These are phyloP conservation scores for Tulasnella sp. DNA, from an alignment of 768 basidiomycete species.

Conservation along the genomic window DNA sequence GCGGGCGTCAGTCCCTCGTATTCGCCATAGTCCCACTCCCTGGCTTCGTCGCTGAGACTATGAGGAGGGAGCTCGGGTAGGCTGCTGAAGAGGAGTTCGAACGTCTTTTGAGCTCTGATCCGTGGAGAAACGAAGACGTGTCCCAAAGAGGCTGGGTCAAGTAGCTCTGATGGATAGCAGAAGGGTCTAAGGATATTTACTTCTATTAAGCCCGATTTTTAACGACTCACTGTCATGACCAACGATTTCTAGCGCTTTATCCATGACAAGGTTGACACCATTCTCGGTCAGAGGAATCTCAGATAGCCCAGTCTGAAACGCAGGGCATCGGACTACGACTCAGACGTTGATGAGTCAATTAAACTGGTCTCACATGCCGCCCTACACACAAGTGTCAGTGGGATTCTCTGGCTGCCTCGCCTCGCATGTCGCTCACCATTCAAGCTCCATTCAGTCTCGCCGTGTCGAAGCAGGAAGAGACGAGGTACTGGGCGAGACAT, in stretches of 20 bases:
- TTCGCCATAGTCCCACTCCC: constrained; percentile 78
- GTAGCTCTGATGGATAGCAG: constrained; percentile 37
- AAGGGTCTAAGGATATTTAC: neutral
- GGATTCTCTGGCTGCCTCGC: constrained; percentile 22
- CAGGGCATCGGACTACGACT: constrained; percentile 19
- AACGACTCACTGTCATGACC: constrained; percentile 61
- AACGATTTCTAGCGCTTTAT: constrained; percentile 54
- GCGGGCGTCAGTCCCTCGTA: constrained; percentile 75
- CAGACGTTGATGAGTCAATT: neutral
- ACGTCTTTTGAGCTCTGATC: constrained; percentile 73
- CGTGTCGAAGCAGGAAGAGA: constrained; percentile 72
- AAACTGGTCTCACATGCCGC: constrained; percentile 20
- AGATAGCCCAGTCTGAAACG: constrained; percentile 62
- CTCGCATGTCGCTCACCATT: constrained; percentile 47
- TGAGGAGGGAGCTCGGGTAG: constrained; percentile 40
- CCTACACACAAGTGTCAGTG: constrained; percentile 18
- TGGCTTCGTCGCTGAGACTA: constrained; percentile 51
- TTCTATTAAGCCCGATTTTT: neutral
- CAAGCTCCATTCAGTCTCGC: constrained; percentile 90
- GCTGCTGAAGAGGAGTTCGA: constrained; percentile 63
- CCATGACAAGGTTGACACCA: constrained; percentile 61
- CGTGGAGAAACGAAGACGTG: constrained; percentile 81
- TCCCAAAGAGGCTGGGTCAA: constrained; percentile 71
- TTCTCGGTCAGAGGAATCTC: constrained; percentile 79
- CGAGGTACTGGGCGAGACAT: constrained; percentile 49